These are phyloP conservation scores for Globisporangium ultimum DNA, from an alignment of 352 stramenopile species.

Conservation along the genomic window DNA sequence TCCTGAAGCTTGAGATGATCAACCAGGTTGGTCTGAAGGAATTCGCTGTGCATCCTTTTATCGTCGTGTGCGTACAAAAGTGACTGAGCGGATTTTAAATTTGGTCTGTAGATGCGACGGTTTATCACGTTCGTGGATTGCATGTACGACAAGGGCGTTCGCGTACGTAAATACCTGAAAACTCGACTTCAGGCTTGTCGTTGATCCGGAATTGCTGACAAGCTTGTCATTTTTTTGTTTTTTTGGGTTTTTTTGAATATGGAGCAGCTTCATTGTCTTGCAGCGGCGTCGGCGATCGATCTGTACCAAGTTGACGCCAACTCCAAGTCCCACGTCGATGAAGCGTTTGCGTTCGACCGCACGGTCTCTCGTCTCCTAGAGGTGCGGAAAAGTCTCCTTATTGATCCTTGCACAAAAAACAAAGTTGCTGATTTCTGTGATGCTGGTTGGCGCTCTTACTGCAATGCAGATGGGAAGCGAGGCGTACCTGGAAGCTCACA, in stretches of 20 bases:
- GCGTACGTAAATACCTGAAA: constrained; percentile 29
- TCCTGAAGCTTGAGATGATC: constrained; percentile 83
- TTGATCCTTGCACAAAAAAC: neutral
- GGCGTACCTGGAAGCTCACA: constrained; percentile 60
- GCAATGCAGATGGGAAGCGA: constrained; percentile 60
- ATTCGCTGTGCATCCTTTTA: neutral
- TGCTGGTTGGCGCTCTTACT: neutral
- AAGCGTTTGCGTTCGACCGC: constrained; percentile 83
- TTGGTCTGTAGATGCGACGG: constrained; percentile 63
- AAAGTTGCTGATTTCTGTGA: neutral
- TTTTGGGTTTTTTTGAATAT: neutral
- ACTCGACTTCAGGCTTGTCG: too few species aligned
- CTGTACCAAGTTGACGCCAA: constrained; percentile 60
- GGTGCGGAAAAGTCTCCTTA: constrained; percentile 17
- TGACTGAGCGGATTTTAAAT: neutral
- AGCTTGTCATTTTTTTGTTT: too few species aligned
- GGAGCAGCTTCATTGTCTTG: constrained; percentile 69
- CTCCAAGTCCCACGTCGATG: constrained; percentile 68
- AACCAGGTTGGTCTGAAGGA: constrained; percentile 58
- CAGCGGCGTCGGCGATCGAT: constrained; percentile 45
- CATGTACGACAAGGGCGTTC: constrained; percentile 92
- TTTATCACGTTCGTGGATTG: constrained; percentile 99
- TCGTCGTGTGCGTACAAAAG: neutral
- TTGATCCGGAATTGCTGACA: too few species aligned
- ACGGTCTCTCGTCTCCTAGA: constrained; percentile 88